Percentiles rank a stretch among this genome's conserved stretches.
phyloP scores from a whole-genome alignment of 306 rosid species.

The Arachis hypogaea region DNA sequence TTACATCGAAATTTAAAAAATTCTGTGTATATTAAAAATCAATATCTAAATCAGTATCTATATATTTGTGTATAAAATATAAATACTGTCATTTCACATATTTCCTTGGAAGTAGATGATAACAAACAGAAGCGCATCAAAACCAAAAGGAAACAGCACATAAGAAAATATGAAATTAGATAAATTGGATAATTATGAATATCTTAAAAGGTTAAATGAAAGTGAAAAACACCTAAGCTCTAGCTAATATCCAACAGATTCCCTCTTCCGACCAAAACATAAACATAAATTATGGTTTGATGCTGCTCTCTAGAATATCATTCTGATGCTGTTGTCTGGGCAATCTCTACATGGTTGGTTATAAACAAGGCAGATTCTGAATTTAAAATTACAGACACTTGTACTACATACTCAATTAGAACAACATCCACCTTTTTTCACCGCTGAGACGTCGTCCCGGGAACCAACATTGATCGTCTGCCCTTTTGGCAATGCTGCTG shows the following conservation, averaged over 20 bases:
- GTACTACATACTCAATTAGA: slow-evolving; percentile 45
- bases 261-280: slow-evolving; percentile 41
- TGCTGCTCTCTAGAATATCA: slow-evolving; percentile 47
- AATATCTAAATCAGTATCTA: no score
- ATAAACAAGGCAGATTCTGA: slow-evolving; percentile 43
- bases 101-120: background rate
- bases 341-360: slow-evolving; percentile 51
- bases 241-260: slow-evolving; percentile 44
- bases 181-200: slow-evolving; percentile 30
- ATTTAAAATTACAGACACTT: slow-evolving; percentile 31
- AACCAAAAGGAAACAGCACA: background rate
- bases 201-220: slow-evolving; percentile 20
- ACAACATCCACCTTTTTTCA: slow-evolving; percentile 54
- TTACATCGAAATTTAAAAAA: no score
- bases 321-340: slow-evolving; percentile 24
- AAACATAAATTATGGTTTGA: slow-evolving; percentile 24
- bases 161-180: slow-evolving; percentile 8
- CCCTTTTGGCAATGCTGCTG: slow-evolving; percentile 52
- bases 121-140: background rate
- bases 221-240: slow-evolving; percentile 29
- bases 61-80: no score
- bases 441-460: slow-evolving; percentile 51
- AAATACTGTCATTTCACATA: no score
- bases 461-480: slow-evolving; percentile 49
- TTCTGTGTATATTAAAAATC: no score